phyloP scores from a whole-genome alignment of 2,329 filamentous ascomycete species.

The Madurella fahalii region DNA sequence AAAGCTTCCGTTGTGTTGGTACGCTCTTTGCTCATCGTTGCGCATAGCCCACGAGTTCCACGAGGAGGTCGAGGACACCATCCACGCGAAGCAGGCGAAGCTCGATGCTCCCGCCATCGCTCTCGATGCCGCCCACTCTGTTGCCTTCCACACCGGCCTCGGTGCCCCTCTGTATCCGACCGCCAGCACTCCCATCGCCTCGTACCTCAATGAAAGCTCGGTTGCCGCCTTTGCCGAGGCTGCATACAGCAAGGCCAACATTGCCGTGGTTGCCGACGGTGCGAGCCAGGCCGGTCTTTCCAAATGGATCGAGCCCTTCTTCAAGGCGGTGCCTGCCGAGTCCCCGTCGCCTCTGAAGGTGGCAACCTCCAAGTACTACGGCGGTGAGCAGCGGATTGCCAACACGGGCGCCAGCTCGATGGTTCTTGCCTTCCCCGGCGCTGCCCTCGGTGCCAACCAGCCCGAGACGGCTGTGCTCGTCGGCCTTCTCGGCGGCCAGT shows the following conservation, averaged over 20 bases:
- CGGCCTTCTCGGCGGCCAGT: conserved; percentile 83
- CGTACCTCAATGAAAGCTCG: conserved; percentile 74
- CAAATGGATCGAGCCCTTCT: conserved; percentile 94
- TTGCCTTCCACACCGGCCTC: conserved; percentile 92
- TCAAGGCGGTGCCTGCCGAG: conserved; percentile 63
- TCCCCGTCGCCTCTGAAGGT: conserved; percentile 52
- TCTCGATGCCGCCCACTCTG: conserved; percentile 76
- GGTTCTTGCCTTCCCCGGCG: conserved; percentile 89
- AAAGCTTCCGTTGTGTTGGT: conserved; percentile 1
- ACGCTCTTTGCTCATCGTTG: conserved; percentile 17
- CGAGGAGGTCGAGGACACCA: conserved; percentile 76
- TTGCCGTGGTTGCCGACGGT: conserved; percentile 88
- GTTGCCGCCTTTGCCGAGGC: conserved; percentile 71
- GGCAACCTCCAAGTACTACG: conserved; percentile 77
- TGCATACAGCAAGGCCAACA: conserved; percentile 84
- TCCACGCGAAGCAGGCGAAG: conserved; percentile 73
- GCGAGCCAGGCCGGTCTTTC: conserved; percentile 69
- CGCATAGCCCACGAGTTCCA: conserved; percentile 76
- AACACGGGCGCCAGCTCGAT: conserved; percentile 74
- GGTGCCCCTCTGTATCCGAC: conserved; percentile 73
- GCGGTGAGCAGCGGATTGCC: conserved; percentile 87
- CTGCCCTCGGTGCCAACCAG: conserved; percentile 76
- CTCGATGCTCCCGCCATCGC: conserved; percentile 65
- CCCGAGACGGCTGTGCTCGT: conserved; percentile 84
- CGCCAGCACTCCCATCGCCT: conserved; percentile 65